Evolutionary conservation across 805 yeast species (phyloP).

Genomic region (Metschnikowia corniflorae): DNA sequence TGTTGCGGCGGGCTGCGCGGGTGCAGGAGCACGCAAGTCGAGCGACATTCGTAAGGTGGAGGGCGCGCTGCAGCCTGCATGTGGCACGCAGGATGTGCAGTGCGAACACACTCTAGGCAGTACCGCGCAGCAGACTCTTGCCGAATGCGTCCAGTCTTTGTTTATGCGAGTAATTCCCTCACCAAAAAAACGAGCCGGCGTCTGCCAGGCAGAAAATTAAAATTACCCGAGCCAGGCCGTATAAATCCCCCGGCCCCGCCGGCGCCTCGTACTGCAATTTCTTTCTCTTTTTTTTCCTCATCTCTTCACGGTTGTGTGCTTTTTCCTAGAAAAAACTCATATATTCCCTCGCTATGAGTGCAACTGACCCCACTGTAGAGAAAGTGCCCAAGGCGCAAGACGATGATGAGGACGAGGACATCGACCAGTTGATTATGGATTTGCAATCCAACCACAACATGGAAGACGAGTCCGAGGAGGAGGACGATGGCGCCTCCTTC

Average conservation of each 20-base stretch:
- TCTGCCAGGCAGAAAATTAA: slow-evolving; percentile 9
- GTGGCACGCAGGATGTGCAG: no score
- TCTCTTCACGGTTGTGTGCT: slow-evolving; percentile 14
- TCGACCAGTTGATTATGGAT: slow-evolving; percentile 67
- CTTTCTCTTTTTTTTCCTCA: slow-evolving; percentile 2
- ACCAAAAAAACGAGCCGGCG: slow-evolving; percentile 8
- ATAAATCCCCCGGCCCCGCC: slow-evolving; percentile 16
- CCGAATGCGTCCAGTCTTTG: slow-evolving; percentile 20
- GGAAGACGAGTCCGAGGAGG: slow-evolving; percentile 28
- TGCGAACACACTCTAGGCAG: no score
- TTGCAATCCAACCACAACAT: slow-evolving; percentile 65
- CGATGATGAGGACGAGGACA: slow-evolving; percentile 49
- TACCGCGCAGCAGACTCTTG: no score
- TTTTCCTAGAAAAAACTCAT: no score
- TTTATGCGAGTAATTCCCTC: slow-evolving; percentile 22
- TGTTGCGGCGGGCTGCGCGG: slow-evolving; percentile 14
- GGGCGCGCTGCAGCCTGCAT: no score
- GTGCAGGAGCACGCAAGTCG: neutral
- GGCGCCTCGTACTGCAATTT: neutral
- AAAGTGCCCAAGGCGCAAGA: slow-evolving; percentile 51
- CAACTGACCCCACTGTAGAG: slow-evolving; percentile 53
- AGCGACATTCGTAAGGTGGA: no score
- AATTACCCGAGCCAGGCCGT: neutral
- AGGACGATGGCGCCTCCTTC: slow-evolving; percentile 33
- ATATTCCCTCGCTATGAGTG: slow-evolving; percentile 22